Evolutionary conservation across 768 basidiomycete genomes (phyloP), one percentile per base, ranked within the genome.

Genomic region (Naganishia friedmannii): DNA sequence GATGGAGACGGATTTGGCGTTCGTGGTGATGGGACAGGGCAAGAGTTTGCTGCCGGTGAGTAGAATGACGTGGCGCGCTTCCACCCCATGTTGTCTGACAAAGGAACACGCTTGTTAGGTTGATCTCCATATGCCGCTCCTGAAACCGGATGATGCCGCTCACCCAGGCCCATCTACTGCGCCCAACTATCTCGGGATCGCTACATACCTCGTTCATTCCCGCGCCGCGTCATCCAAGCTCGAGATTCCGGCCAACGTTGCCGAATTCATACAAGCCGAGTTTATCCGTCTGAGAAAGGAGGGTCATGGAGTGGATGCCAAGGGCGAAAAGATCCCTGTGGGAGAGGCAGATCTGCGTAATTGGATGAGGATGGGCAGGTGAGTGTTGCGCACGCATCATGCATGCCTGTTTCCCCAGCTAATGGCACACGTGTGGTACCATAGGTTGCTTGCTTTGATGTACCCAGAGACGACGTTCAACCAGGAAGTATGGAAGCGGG

Each of bases 21-120:
- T 74, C 13, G 37, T 75, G 3, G 76, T 81, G 5, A 48, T 77
- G 39, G 75, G 77, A 32, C 73, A 78, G 45, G 78, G 77, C 23
- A 78, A 78, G 66, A 78, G 73, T 46, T 53, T 81, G 60, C 37
- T 79, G 37, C 80, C 80, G 17, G 80, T 79, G 56, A 72, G 77
- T 72, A 10, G 15, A n/a, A 0, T 13, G 39, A n/a, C 4, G 21
- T 23, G 17, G 15, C 4, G 26, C 4, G 42, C 26, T 56, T 55
- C 28, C 5, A 21, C 26, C 13, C 8, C 9, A 26, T 34, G 29
- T 34, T 4, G 15, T 31, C 29, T 10, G 8, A n/a, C 48, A 19
- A 53, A 17, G 10, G 4, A 15, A 3, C 56, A 48, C 23, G 26
- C 48, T n/a, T 26, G 29, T 3, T 57, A 74, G 74, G 65, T 69